A percentile compares a stretch with the other conserved stretches of the same genome.
Evolutionary conservation across 2,329 filamentous ascomycete genomes (phyloP).

Genomic region (Paecilomyces niveus): DNA sequence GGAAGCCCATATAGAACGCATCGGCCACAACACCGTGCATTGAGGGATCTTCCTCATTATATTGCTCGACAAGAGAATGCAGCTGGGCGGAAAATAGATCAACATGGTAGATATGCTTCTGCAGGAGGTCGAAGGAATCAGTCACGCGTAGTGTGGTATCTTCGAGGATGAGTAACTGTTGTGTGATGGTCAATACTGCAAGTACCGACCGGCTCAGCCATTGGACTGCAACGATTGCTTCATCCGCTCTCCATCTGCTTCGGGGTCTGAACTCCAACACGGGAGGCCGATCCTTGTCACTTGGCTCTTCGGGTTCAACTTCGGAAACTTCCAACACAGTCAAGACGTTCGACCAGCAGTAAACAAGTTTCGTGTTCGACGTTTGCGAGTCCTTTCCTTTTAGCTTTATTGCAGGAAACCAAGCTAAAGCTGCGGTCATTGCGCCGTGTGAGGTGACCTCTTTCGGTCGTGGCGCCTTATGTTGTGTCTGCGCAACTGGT

Average conservation of each 20-base stretch:
- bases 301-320: constrained; percentile 46
- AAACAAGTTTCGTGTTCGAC: constrained; percentile 75
- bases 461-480: constrained; percentile 86
- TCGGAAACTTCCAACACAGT: constrained; percentile 87
- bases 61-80: constrained; percentile 73
- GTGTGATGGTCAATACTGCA: constrained; percentile 86
- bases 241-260: constrained; percentile 86
- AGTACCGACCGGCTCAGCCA: constrained; percentile 94
- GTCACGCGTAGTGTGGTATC: constrained; percentile 85
- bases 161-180: constrained; percentile 85
- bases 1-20: constrained; percentile 97
- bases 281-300: constrained; percentile 69
- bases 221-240: constrained; percentile 91
- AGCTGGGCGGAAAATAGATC: constrained; percentile 88
- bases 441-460: constrained; percentile 84
- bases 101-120: constrained; percentile 85
- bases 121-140: constrained; percentile 85
- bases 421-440: constrained; percentile 88
- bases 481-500: constrained; percentile 89
- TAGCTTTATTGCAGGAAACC: constrained; percentile 93
- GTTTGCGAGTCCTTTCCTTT: constrained; percentile 65
- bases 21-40: constrained; percentile 96
- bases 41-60: constrained; percentile 77
- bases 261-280: constrained; percentile 72
- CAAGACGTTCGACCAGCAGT: constrained; percentile 98